Evolutionary conservation across 1,284 basidiomycete genomes (phyloP), one percentile per base, ranked within the genome.

Genomic region (Boletellus deceptivus): DNA sequence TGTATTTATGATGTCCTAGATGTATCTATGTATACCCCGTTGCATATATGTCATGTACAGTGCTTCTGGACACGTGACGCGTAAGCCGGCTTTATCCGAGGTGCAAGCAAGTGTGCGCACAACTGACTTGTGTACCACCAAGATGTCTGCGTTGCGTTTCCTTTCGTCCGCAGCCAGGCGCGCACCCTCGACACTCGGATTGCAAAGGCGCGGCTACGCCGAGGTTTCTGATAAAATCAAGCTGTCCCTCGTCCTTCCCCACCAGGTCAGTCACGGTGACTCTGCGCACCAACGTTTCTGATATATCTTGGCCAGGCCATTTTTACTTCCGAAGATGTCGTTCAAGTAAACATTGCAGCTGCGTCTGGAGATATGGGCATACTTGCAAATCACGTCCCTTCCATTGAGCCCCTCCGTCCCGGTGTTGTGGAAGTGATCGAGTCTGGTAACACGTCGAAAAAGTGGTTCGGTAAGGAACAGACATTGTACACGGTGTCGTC

Each of bases 291-390:
- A 38, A 11, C 44, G 52, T 48, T 45, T 50, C 52, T 54, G 44
- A 62, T 47, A 35, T 36, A 53, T 53, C n/a, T 18, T 46, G 35
- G 55, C 48, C 65, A 97, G 94, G 77, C 93, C 48, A 83, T 98
- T 70, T 96, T 85, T 80, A 83, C 82, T 52, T 91, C 91, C 27
- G 72, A 83, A 61, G 92, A 93, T 72, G 94, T 96, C 55, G 83
- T 91, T 33, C 94, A 97, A 74, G 94, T 98, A 62, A 97, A 96
- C 77, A 77, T 97, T 61, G 76, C 93, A 41, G 95, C 93, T 45
- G 89, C 86, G 52, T 88, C 91, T n/a, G 95, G 94, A 72, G 94
- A 97, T 73, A 97, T 98, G 93, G 94, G 95, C 80, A 91, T 98
- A 67, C 84, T 98, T 58, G 91, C 95, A 63, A 95, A 95, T 80